Percentiles rank a stretch among this genome's conserved stretches.
Conservation (phyloP, 331 rosid genomes). For the Pyrus hybrid region DNA sequence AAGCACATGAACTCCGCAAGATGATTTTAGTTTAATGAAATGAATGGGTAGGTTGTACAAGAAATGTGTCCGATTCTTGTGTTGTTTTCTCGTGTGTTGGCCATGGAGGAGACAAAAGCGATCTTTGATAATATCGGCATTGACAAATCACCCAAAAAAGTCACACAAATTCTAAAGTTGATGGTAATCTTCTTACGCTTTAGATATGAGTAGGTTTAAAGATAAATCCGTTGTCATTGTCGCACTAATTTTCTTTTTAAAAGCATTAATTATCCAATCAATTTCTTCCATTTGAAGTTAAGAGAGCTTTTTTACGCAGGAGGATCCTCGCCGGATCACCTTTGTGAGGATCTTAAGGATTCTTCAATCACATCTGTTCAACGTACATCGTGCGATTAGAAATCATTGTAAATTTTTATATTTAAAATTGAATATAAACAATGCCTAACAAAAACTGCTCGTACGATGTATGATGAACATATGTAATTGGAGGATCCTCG, state of each 20-base stretch:
- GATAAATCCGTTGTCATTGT: background rate
- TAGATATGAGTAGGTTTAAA: background rate
- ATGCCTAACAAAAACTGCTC: fast-evolving
- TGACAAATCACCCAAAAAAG: conserved; percentile 23
- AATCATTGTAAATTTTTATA: too few relatives aligned
- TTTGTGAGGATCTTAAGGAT: fast-evolving
- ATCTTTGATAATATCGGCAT: conserved; percentile 18
- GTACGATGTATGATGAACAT: fast-evolving
- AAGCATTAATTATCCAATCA: background rate
- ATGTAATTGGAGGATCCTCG: too few relatives aligned
- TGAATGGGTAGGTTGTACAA: background rate
- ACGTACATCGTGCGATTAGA: fast-evolving
- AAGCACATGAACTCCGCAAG: background rate
- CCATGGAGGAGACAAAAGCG: conserved; percentile 24
- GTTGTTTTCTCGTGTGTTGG: conserved; percentile 18
- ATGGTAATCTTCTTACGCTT: background rate
- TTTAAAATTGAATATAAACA: too few relatives aligned
- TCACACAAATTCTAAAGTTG: conserved; percentile 1
- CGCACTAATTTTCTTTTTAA: background rate
- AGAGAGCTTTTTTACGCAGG: background rate
- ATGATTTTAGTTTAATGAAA: background rate
- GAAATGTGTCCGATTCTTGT: conserved; percentile 13
- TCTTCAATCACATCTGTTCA: too few relatives aligned
- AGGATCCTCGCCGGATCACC: too few relatives aligned
- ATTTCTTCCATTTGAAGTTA: background rate